A percentile compares a stretch with the other conserved stretches of the same genome.
Evolutionary conservation across 805 yeast genomes (phyloP).

Genomic region (Saccharomycopsis schoenii): DNA sequence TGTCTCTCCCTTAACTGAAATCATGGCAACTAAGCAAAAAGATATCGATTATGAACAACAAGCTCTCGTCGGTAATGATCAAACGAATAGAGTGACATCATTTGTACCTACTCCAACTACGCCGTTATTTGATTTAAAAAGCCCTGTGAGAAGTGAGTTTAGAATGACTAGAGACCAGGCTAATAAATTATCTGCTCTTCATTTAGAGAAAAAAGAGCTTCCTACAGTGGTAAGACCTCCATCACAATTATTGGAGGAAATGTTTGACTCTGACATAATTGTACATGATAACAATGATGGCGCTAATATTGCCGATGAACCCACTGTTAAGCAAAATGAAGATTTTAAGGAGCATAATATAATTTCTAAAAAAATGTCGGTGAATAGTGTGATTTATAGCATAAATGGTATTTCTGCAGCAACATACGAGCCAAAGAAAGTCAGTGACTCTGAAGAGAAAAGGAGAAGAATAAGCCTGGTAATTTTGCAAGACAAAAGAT

Average conservation of each 20-base stretch:
- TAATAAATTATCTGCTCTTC: background rate
- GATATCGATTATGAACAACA: background rate
- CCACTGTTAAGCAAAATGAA: background rate
- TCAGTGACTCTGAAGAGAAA: background rate
- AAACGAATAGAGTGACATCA: background rate
- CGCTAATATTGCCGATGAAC: background rate
- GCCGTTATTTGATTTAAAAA: background rate
- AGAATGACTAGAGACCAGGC: background rate
- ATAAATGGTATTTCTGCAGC: background rate
- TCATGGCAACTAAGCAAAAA: background rate
- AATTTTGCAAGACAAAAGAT: background rate
- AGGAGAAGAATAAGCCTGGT: background rate
- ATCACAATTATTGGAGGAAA: constrained; percentile 3
- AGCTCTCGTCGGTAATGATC: background rate
- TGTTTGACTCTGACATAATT: background rate
- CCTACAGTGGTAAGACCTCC: background rate
- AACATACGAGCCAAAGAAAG: background rate
- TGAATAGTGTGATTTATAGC: background rate
- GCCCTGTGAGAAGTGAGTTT: background rate
- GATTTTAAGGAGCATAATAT: background rate
- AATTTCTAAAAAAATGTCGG: background rate
- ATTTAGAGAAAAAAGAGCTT: background rate
- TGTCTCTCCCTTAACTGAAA: constrained; percentile 6
- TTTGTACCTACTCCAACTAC: background rate
- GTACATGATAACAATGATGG: background rate